Percentiles rank a stretch among this genome's conserved stretches.
Evolutionary conservation across 805 yeast genomes (phyloP).

Genomic region (Dipodascopsis uninucleata): DNA sequence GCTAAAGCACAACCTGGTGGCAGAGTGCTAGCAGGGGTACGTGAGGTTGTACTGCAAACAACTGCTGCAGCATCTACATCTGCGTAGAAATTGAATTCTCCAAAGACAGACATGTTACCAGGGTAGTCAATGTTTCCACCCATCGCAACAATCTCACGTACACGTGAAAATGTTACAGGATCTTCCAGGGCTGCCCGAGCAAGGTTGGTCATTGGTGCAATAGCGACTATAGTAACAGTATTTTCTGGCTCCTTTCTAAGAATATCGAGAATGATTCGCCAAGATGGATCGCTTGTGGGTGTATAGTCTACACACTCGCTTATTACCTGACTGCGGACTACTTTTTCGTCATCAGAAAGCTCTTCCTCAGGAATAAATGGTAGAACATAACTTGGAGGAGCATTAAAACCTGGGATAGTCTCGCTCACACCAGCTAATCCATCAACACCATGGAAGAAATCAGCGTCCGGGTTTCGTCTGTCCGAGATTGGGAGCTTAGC

Average conservation of each 20-base stretch:
- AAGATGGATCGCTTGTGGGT: slow-evolving; percentile 33
- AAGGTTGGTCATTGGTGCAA: slow-evolving; percentile 43
- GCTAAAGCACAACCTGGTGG: slow-evolving; percentile 30
- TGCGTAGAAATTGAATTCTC: slow-evolving; percentile 43
- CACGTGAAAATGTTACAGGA: slow-evolving; percentile 37
- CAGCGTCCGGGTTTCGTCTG: slow-evolving; percentile 37
- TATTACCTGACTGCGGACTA: slow-evolving; percentile 8
- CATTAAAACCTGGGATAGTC: slow-evolving; percentile 37
- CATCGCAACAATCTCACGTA: slow-evolving; percentile 39
- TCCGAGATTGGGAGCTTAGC: slow-evolving; percentile 32
- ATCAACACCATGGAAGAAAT: slow-evolving; percentile 42
- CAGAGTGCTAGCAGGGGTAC: slow-evolving; percentile 32
- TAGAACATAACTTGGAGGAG: slow-evolving; percentile 33
- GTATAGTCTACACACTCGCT: slow-evolving; percentile 31
- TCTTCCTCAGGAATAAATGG: slow-evolving; percentile 26
- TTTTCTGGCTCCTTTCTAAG: slow-evolving; percentile 36
- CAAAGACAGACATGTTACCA: slow-evolving; percentile 43
- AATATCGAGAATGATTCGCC: slow-evolving; percentile 38
- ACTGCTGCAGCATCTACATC: slow-evolving; percentile 43
- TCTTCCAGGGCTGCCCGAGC: slow-evolving; percentile 42
- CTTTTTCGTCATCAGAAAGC: slow-evolving; percentile 9
- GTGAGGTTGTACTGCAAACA: slow-evolving; percentile 37
- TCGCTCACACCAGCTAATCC: slow-evolving; percentile 42
- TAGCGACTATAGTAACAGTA: slow-evolving; percentile 39
- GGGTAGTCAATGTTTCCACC: slow-evolving; percentile 39